Percentiles rank a stretch among this genome's conserved stretches.
Conservation (phyloP, 2,329 filamentous ascomycete genomes). For the Penicillium palitans region DNA sequence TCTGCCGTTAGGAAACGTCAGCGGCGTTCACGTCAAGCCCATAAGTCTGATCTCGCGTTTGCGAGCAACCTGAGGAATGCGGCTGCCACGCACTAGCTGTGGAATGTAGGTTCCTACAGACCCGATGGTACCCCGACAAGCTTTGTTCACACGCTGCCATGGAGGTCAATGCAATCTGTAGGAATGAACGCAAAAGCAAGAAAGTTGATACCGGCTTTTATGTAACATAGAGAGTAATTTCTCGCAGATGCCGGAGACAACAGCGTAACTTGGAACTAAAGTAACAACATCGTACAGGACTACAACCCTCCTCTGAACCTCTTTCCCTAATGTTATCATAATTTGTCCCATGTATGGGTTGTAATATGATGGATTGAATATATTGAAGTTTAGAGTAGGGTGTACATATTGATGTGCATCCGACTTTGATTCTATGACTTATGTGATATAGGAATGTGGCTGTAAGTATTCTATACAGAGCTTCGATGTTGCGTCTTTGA, state of each 20-base stretch:
- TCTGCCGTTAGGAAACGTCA: conserved; percentile 8
- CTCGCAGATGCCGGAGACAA: neutral
- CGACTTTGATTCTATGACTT: no score
- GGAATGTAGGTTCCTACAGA: neutral
- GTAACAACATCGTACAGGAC: neutral
- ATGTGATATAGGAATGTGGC: no score
- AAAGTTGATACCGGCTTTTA: no score
- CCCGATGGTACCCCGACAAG: neutral
- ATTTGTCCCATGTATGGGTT: no score
- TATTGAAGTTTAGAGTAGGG: no score
- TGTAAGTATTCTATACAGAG: no score
- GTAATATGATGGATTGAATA: neutral
- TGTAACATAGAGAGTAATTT: neutral
- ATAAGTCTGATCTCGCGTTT: conserved; percentile 1
- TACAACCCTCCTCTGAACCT: neutral
- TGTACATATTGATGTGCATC: no score
- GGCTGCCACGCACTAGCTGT: neutral
- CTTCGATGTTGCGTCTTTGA: no score
- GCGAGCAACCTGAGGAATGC: neutral
- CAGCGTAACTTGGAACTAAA: no score
- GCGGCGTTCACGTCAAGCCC: neutral
- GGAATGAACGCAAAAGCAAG: neutral
- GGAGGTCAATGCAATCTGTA: neutral
- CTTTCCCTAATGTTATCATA: neutral
- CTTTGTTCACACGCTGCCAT: neutral